Evolutionary conservation across 2,329 filamentous ascomycete genomes (phyloP), one percentile per base, ranked within the genome.

Genomic region (Aaosphaeria pasadenensis): DNA sequence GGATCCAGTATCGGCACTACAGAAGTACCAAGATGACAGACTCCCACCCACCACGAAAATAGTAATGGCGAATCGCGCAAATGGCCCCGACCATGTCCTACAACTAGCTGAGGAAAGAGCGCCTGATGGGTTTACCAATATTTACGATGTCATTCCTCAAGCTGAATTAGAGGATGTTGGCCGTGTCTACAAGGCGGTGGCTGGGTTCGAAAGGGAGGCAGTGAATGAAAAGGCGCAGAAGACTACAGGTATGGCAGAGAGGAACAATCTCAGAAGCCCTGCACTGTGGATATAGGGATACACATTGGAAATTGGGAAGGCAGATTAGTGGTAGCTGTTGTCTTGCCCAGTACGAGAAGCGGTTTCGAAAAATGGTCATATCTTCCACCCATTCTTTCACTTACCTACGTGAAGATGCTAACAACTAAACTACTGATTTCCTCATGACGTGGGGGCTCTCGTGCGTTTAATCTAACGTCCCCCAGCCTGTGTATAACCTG

Each of bases 21-120:
- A 63, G 32, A 57, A 54, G 7, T 77, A 76, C 47, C 68, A 76
- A 56, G 54, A 64, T 6, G 58, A 66, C 30, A 59, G 73, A 3
- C 50, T 76, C 1, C 73, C 74, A 6, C 66, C 72, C 0, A 77
- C 73, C 4, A 66, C 73, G 2, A 71, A 72, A 51, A 77, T 76
- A 13, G 71, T 76, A 17, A 72, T 74, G 64, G 73, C 73, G 6
- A 77, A 77, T 54, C 63, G 74, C 17, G 73, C 70, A 1, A 75
- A 75, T 45, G 73, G 74, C 1, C 73, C 74, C 4, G 73, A 77
- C 52, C 73, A 76, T 53, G 73, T 77, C 4, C 49, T 77, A 57
- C 71, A 76, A 51, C 57, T 77, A 35, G 73, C 71, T 1, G 68
- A 76, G 49, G 72, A 76, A 54, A 53, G 74, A 28, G 73, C 74